Base-by-base conservation (phyloP, 805 yeast species). In the Blastobotrys peoriensis region DNA sequence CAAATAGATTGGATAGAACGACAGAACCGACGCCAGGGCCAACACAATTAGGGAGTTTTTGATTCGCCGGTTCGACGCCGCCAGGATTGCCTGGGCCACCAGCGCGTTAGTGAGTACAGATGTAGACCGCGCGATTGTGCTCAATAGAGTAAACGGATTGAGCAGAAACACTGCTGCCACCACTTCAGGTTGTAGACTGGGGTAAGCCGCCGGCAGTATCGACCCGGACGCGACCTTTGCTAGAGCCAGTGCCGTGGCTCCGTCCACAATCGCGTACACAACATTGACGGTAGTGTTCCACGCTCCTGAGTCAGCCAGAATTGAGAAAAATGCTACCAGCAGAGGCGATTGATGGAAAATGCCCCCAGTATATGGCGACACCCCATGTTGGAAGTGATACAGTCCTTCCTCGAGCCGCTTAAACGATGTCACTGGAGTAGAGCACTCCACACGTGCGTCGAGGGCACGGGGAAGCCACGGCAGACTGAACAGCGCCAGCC, bases 321-420 rank as follows among this genome's bases (percentile, higher is more conserved):
- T 39, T 8, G 72, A 66, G 58, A 82, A 70, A 1, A 78, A 47
- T 2, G 70, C 65, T 28, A 86, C 71, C 18, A 91, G 56, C 16
- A 88, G 59, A 3, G 96, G 96, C 2, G 95, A 79, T 54, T 87
- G 95, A 62, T 87, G 91, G 28, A 83, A 82, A 15, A 88, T 79
- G 19, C 94, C 94, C 6, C 97, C 96, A 49, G 78, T 78, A 57
- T 87, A 91, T 5, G 87, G 78, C 38, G 79, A 72, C 41, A 83
- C 68, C 17, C 70, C 71, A 54, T 79, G 74, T 2, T 69, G 60
- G 44, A 77, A 64, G 41, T 85, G 70, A 53, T 74, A 85, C 8
- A 84, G 65, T 9, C 89, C 89, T 59, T 84, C 94, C 53, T 70
- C 63, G 35, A 85, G 48, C 4, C 71, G 62, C 55, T 78, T 72